Percentiles rank a stretch among this genome's conserved stretches.
phyloP scores from a whole-genome alignment of 2,329 filamentous ascomycete genomes.

The Cladophialophora immunda region DNA sequence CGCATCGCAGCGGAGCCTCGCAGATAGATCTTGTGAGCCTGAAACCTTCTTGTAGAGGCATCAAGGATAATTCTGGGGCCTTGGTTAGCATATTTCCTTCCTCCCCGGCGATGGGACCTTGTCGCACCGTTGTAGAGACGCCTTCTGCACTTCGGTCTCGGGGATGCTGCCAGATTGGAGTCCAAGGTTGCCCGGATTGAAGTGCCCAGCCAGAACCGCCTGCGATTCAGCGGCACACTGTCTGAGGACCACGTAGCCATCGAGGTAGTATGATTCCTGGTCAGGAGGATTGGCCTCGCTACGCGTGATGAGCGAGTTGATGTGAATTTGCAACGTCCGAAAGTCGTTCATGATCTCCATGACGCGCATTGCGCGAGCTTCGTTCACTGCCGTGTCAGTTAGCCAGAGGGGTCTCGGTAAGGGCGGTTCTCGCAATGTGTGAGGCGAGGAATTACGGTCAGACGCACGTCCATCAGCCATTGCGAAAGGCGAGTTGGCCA shows the following conservation, averaged over 20 bases:
- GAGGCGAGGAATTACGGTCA: constrained; percentile 25
- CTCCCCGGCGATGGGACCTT: neutral
- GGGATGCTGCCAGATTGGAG: constrained; percentile 42
- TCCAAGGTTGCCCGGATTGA: constrained; percentile 54
- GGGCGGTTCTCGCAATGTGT: constrained; percentile 11
- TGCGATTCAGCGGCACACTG: constrained; percentile 65
- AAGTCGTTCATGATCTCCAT: constrained; percentile 72
- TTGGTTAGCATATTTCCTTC: constrained; percentile 33
- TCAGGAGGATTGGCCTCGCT: constrained; percentile 60
- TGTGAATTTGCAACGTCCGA: constrained; percentile 67
- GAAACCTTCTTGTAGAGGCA: constrained; percentile 67
- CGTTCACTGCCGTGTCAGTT: constrained; percentile 61
- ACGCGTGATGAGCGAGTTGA: constrained; percentile 53
- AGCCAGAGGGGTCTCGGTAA: constrained; percentile 17
- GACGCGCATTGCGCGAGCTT: constrained; percentile 69
- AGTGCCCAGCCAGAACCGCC: constrained; percentile 62
- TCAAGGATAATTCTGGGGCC: constrained; percentile 66
- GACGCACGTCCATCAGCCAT: constrained; percentile 42
- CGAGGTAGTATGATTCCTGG: constrained; percentile 64
- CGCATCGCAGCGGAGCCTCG: constrained; percentile 65
- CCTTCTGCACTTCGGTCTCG: constrained; percentile 63
- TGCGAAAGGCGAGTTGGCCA: constrained; percentile 19
- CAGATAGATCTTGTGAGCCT: constrained; percentile 68
- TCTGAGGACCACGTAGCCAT: constrained; percentile 66
- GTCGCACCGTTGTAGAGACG: constrained; percentile 64